These are phyloP conservation scores for Halenospora varia DNA, from an alignment of 495 filamentous ascomycete species.

Conservation along the genomic window DNA sequence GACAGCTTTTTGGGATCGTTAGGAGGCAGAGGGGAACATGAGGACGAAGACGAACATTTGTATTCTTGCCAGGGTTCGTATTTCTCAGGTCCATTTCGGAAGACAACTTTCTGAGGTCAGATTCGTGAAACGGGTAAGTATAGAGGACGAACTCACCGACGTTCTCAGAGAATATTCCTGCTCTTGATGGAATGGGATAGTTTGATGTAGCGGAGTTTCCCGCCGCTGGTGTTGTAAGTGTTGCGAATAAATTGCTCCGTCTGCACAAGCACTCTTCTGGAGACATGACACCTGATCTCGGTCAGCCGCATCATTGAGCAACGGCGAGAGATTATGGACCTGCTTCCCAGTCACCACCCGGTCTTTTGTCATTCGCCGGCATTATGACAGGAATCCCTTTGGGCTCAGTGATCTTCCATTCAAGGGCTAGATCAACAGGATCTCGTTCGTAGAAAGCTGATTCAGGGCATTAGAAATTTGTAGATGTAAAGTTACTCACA, in stretches of 20 bases:
- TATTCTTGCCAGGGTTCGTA: conserved; percentile 39
- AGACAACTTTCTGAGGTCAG: conserved; percentile 37
- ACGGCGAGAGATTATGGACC: conserved; percentile 32
- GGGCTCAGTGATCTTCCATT: conserved; percentile 41
- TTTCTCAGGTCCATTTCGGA: conserved; percentile 46
- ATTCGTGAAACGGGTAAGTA: not conserved
- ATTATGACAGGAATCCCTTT: conserved; percentile 62
- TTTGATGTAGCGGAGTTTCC: conserved; percentile 38
- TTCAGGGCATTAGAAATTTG: not conserved
- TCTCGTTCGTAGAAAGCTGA: conserved; percentile 43
- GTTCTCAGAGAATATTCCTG: conserved; percentile 61
- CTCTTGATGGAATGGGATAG: conserved; percentile 64
- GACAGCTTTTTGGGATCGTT: conserved; percentile 41
- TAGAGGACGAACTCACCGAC: conserved; percentile 46
- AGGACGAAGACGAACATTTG: conserved; percentile 33
- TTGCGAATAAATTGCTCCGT: conserved; percentile 64
- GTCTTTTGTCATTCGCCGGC: conserved; percentile 67
- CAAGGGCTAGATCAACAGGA: conserved; percentile 63
- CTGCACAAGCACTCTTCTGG: conserved; percentile 71
- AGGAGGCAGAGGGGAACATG: conserved; percentile 41
- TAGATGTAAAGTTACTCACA: not conserved
- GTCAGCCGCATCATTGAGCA: not conserved
- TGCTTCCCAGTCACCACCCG: conserved; percentile 76
- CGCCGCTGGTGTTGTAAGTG: conserved; percentile 51
- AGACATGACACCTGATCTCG: conserved; percentile 38